Base-by-base conservation (phyloP, 495 filamentous ascomycete species). In the Parachaetomium inaequale region DNA sequence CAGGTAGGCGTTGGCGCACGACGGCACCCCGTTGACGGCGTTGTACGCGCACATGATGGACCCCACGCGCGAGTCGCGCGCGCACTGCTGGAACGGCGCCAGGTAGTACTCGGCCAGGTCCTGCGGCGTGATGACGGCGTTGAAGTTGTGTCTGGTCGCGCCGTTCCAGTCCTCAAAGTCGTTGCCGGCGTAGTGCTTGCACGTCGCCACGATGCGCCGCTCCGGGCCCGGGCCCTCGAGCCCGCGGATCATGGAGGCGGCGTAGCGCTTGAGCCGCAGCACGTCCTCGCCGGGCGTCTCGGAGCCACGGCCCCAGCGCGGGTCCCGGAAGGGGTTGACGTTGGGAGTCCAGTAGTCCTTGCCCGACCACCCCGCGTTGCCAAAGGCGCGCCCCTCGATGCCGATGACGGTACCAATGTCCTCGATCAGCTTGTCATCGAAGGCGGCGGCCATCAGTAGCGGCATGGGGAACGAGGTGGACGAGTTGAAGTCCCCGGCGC, bases 331-430 rank as follows among this genome's bases (percentile, higher is more conserved):
- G 1, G 82, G 78, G 68, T 90, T 90, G 72, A 89, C 87, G 64
- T 89, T 87, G 1, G 87, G 87, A 0, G 87, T 82, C 75, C 85
- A 91, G 56, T 76, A 83, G 66, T 89, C 83, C 6, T 89, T 69
- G 0, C 84, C 83, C 42, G 78, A 79, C 21, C 77, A 72, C 19
- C 81, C 82, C 17, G 61, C 79, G 61, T 91, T 91, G 69, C 76
- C 85, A 67, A 86, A 89, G 2, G 87, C 86, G n/a, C 87, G 76
- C 10, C 81, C 84, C 69, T 91, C 85, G 7, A 80, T 89, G 14
- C 79, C 78, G 36, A 89, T 82, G 43, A 72, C 66, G 11, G 59
- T 60, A 14, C 64, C 81, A 36, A 83, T 73, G 15, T 69, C 28
- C 19, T 72, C 49, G 14, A 83, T 69, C n/a, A 83, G 69, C 14